Base-by-base conservation (phyloP, 176 grass and related monocot genomes). In the Elymus sibiricus region DNA sequence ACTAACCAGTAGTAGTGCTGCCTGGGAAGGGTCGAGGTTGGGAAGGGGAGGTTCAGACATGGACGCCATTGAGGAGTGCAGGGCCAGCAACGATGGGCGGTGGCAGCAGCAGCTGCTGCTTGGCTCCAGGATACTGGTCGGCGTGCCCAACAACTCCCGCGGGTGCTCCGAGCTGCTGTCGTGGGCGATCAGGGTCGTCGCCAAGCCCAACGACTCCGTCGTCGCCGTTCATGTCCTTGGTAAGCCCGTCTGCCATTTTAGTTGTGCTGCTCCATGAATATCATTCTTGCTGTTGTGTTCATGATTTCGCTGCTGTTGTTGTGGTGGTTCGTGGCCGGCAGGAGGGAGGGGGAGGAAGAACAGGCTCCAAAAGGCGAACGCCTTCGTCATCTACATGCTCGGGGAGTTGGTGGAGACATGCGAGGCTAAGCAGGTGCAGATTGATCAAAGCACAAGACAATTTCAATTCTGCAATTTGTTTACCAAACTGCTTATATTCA, bases 141-240 rank as follows among this genome's bases (percentile, higher is more conserved):
- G 97, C 51, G 75, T 99, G 70, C 86, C 92, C 22, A 83, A 92
- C 59, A 86, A 90, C 72, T 91, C 88, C n/a, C 62, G 84, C 24
- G 88, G 86, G 0, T 92, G 94, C 86, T 85, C 79, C 0, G 94
- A 96, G 88, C 94, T 99, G 70, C 90, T 99, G 5, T 94, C 97
- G 13, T 99, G 93, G 97, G 88, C 92, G 51, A 88, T 99, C 72
- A 74, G 82, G 76, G 71, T 89, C 78, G 85, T 89, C 60, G 91
- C 90, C 11, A 90, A 51, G 61, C 84, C 97, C 64, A 91, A 79
- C n/a, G 97, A 99, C 40, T 92, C 92, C 27, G 71, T 99, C 37
- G 68, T 96, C n/a, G 97, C 97, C n/a, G 71, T 96, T 14, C 86
- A 96, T 89, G 87, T 96, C 70, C 84, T 99, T 22, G 91, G 96